A percentile compares a stretch with the other conserved stretches of the same genome.
These are phyloP conservation scores for Botryobasidium botryosum DNA, from an alignment of 768 basidiomycete species.

Conservation along the genomic window DNA sequence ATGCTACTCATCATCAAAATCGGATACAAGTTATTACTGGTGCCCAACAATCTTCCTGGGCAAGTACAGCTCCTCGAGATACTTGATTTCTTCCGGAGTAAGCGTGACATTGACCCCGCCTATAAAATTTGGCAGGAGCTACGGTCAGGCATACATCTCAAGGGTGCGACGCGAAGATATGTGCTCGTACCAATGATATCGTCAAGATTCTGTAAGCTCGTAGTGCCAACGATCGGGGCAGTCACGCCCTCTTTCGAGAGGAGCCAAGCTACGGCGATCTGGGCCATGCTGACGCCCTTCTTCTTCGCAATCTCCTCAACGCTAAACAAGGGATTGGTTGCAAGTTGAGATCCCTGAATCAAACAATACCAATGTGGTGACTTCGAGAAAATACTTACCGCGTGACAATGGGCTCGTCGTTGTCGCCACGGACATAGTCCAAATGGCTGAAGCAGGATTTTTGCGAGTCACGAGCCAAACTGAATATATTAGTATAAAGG, in stretches of 20 bases:
- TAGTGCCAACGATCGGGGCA: conserved; percentile 14
- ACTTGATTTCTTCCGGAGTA: conserved; percentile 20
- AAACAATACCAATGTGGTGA: conserved; percentile 5
- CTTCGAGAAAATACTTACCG: conserved; percentile 19
- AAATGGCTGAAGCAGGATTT: neutral
- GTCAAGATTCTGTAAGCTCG: conserved; percentile 12
- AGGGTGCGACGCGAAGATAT: too few species aligned
- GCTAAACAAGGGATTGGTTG: conserved; percentile 19
- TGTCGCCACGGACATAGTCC: neutral
- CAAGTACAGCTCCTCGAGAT: conserved; percentile 19
- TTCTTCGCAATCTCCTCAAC: conserved; percentile 40
- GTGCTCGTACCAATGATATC: conserved; percentile 10
- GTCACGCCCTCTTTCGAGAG: too few species aligned
- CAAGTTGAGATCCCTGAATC: conserved; percentile 6
- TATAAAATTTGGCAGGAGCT: too few species aligned
- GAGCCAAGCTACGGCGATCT: conserved; percentile 14
- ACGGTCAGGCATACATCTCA: too few species aligned
- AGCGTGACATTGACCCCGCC: conserved; percentile 12
- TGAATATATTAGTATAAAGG: too few species aligned
- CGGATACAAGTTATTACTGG: neutral
- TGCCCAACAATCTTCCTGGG: conserved; percentile 18
- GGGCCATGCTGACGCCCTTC: conserved; percentile 37
- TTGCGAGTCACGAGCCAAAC: too few species aligned
- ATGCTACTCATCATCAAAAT: too few species aligned
- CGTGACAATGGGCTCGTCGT: conserved; percentile 22